Evolutionary conservation across 805 yeast genomes (phyloP), one percentile per base, ranked within the genome.

Genomic region (Candida germanica): DNA sequence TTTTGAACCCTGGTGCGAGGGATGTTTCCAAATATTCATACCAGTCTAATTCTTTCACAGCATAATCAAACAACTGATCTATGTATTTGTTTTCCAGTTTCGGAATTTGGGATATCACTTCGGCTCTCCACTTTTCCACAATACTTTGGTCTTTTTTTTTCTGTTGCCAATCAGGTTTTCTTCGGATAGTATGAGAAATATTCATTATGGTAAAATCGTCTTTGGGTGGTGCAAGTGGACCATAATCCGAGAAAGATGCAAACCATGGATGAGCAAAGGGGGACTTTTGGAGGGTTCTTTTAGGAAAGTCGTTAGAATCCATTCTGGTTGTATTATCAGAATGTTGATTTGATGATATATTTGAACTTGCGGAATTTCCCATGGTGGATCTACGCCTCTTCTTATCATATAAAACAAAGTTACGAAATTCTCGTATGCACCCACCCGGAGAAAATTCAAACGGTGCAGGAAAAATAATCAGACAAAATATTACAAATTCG

Each of bases 1-100:
- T 39, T 19, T 32, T 39, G 43, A 47, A 57, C 14, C 40, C 46
- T 5, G 38, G 47, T 3, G 42, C 34, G 7, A 33, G 17, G 7
- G 38, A 26, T 3, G 27, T 18, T 19, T 52, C 46, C 24, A 43
- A 21, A 6, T 31, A 29, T 14, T 53, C 57, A 30, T 48, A 54
- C 57, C 61, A 59, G 27, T 49, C 49, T 34, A 64, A 51, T 38
- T 65, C 70, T 24, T 38, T 42, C 23, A 59, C 31, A 2, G 51
- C 54, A 35, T 45, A 61, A 8, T 53, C 50, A 20, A 38, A 35
- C 6, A 58, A 24, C 6, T 40, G 51, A 15, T 52, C 50, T 9
- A 48, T 30, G 28, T 38, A 30, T 17, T 36, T 31, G 3, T 28
- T 22, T 23, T 11, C 13, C 3, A 14, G 12, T 12, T 13, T 9